Base-by-base conservation (phyloP, 805 yeast genomes). In the Lipomyces chichibuensis region DNA sequence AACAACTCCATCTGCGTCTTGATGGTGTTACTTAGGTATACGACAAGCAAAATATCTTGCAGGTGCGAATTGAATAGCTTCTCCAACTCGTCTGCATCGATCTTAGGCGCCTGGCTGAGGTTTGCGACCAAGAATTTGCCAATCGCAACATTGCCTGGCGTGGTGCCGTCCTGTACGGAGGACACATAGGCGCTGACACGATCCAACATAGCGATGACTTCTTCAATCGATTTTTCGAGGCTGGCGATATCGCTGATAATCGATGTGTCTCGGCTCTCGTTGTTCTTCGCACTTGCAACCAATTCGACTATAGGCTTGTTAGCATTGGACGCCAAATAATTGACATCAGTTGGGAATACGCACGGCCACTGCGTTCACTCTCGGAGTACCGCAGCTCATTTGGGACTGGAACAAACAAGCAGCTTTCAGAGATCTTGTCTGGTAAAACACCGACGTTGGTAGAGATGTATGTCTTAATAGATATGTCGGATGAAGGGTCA, bases 31-130 rank as follows among this genome's bases (percentile, higher is more conserved):
- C 96, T 88, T 78, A 92, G 83, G 76, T 88, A 90, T 76, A 90
- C 94, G 70, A 92, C 84, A 87, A 91, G 85, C 69, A 90, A 82
- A 55, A 91, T 87, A 74, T 92, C 97, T 77, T 90, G 92, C 76
- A 88, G 82, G 77, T 90, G 92, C 49, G 85, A 83, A 75, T 85
- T 86, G 82, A 91, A 87, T 69, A 87, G 83, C 70, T 82, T 78
- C 75, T 85, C 86, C 73, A 89, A 81, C 60, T 83, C 82, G 57
- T 84, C 85, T 69, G 82, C 73, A 69, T 85, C 82, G 1, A 78
- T 69, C 51, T 76, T 74, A 14, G 84, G 83, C 27, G 78, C 74
- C 60, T 77, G 71, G 32, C 80, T 71, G 63, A 81, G 72, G 27
- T 74, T 74, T 71, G 87, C 82, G 76, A 88, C 81, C 74, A 92